These are phyloP conservation scores for Solanum tacnaense DNA, from an alignment of 257 asterid genomes.

Conservation along the genomic window DNA sequence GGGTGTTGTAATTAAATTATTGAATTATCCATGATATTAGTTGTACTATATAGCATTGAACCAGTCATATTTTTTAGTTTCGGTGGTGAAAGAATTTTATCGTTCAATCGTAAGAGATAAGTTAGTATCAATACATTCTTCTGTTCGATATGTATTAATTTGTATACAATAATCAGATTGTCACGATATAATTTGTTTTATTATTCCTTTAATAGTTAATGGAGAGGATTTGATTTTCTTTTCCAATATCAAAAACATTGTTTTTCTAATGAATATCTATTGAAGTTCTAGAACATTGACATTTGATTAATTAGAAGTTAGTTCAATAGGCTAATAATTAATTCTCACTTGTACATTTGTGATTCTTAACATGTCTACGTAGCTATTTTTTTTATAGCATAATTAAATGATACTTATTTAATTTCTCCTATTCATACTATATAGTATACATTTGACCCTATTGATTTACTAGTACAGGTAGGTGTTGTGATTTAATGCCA, in stretches of 20 bases:
- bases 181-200: background rate
- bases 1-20: background rate
- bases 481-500: background rate
- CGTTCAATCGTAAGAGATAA: too few species aligned
- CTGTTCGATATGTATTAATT: background rate
- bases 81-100: too few species aligned
- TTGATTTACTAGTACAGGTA: background rate
- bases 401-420: background rate
- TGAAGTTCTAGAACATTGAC: background rate
- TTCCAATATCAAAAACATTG: background rate
- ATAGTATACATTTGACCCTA: background rate
- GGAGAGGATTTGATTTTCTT: background rate
- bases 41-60: background rate
- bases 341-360: background rate
- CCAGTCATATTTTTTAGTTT: background rate
- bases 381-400: background rate
- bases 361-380: background rate
- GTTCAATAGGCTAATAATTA: background rate
- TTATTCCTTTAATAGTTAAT: background rate
- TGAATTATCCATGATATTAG: background rate
- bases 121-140: background rate
- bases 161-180: background rate
- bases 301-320: background rate
- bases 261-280: background rate
- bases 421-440: background rate